Evolutionary conservation across 805 yeast genomes (phyloP).

Genomic region (Saturnispora besseyi): DNA sequence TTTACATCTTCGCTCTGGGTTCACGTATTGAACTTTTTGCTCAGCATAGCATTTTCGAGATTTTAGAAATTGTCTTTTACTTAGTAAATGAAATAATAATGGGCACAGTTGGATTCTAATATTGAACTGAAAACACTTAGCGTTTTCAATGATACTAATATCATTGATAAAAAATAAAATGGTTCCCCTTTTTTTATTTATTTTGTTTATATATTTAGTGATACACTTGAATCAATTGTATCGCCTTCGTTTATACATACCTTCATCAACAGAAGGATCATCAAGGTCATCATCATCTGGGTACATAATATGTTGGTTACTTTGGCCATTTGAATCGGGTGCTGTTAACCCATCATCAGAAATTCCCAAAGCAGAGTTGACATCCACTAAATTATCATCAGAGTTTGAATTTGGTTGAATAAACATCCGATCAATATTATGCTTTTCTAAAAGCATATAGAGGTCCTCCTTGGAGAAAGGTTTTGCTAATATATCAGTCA

Average conservation of each 20-base stretch:
- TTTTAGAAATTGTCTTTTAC: too few species aligned
- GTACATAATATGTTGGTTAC: background rate
- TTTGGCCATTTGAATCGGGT: background rate
- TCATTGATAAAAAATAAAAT: background rate
- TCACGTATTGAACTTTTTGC: background rate
- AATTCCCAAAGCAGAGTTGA: background rate
- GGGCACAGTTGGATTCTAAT: too few species aligned
- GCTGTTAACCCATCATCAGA: background rate
- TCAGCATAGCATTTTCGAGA: background rate
- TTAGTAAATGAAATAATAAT: too few species aligned
- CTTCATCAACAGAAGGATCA: background rate
- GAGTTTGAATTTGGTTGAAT: slow-evolving; percentile 15
- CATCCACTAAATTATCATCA: background rate
- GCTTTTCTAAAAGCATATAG: slow-evolving; percentile 68
- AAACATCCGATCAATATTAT: slow-evolving; percentile 39
- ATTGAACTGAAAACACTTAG: too few species aligned
- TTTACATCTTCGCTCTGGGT: too few species aligned
- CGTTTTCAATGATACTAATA: too few species aligned
- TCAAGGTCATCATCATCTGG: background rate
- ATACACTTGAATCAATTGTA: background rate
- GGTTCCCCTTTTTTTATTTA: background rate
- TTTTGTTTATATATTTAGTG: background rate
- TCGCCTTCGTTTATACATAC: slow-evolving; percentile 2
- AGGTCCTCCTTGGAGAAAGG: slow-evolving; percentile 89
- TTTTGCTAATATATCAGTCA: slow-evolving; percentile 86